Evolutionary conservation across 2,329 filamentous ascomycete species (phyloP), one percentile per base, ranked within the genome.

Genomic region (Pseudocercospora eumusae): DNA sequence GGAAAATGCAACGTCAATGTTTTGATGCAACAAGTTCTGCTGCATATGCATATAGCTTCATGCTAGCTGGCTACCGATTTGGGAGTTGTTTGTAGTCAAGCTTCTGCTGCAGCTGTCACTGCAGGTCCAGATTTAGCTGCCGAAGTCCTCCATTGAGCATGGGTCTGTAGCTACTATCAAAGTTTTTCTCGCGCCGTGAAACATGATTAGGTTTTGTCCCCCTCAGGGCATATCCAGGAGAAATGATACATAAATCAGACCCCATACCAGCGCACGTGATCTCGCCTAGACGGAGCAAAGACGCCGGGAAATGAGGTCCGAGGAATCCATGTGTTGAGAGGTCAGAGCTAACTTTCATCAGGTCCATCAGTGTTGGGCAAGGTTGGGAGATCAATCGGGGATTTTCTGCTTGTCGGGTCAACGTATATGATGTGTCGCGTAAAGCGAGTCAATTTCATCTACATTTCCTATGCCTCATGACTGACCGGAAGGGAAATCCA

Each of bases 201-300:
- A 52, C 47, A 28, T 52, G 47, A 52, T 52, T 52, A 52, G 47
- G 47, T 52, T 28, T 52, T 52, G 21, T 9, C 13, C 6, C 23
- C n/a, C 25, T 28, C 21, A 23, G 25, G 47, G 47, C 47, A 15
- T 21, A 18, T 18, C 47, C 47, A 47, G 44, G 20, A 47, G 44
- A 47, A 47, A 23, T 47, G n/a, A n/a, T n/a, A n/a, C n/a, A n/a
- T n/a, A n/a, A n/a, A n/a, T 9, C 18, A 21, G 9, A 13, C n/a
- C 18, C 44, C 36, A 40, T 47, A 21, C 10, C 47, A 52, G 25
- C 25, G n/a, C 11, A 28, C 25, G 47, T 10, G 23, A 28, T 27
- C 21, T 52, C 47, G 47, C 47, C 47, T 52, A 52, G 47, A 10
- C 47, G 47, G 47, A 23, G 25, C 47, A 25, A 50, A 52, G 47